A percentile compares a stretch with the other conserved stretches of the same genome.
Conservation (phyloP, 495 filamentous ascomycete genomes). For the Podospora fimiseda region DNA sequence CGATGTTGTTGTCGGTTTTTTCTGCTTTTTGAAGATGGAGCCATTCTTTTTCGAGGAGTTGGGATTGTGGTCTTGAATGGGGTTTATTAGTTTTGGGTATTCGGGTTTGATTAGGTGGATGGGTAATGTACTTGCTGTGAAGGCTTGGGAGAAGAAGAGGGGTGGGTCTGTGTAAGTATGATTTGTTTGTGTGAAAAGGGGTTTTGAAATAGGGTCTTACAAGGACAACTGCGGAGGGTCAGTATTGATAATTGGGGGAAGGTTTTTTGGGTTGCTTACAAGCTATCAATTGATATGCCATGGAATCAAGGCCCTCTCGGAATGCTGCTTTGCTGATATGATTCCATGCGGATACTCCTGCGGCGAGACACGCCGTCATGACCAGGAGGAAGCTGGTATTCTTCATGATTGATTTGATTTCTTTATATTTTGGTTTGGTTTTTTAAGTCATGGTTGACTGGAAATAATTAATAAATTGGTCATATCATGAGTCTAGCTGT, state of each 20-base stretch:
- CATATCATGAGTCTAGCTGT: background rate
- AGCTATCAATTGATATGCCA: background rate
- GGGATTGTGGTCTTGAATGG: slow-evolving; percentile 7
- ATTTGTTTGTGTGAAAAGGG: background rate
- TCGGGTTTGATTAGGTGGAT: too few relatives aligned
- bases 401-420: background rate
- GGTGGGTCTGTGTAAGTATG: background rate
- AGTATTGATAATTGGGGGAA: too few relatives aligned
- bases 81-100: too few relatives aligned
- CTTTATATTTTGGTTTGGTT: too few relatives aligned
- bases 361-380: background rate
- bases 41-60: slow-evolving; percentile 19
- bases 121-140: slow-evolving; percentile 1
- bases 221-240: background rate
- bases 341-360: background rate
- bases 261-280: background rate
- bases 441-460: too few relatives aligned
- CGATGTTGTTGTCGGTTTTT: slow-evolving; percentile 13
- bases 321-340: background rate
- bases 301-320: background rate
- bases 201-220: background rate
- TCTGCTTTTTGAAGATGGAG: slow-evolving; percentile 10
- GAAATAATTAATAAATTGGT: too few relatives aligned
- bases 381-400: background rate
- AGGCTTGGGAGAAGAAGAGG: background rate